Conservation (phyloP, 176 grass and related monocot genomes). For the Otatea glauca region DNA sequence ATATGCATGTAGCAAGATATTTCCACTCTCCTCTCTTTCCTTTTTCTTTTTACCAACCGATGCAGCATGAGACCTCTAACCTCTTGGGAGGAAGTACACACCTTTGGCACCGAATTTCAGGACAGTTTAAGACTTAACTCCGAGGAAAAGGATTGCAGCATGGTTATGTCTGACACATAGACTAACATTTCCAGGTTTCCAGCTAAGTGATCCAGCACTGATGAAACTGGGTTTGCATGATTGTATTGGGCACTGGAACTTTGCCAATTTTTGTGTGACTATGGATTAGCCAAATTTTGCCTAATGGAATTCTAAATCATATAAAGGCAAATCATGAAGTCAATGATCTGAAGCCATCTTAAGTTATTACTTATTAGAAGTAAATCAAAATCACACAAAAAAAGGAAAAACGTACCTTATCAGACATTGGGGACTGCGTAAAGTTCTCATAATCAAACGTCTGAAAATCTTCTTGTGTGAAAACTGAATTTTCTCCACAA, state of each 20-base stretch:
- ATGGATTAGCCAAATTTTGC: too few relatives aligned
- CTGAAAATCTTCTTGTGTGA: conserved; percentile 67
- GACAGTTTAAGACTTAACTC: not conserved
- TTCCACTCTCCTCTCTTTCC: not conserved
- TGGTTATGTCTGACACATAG: too few relatives aligned
- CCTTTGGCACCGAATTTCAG: not conserved
- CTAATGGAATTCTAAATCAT: not conserved
- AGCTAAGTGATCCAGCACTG: not conserved
- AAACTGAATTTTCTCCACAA: conserved; percentile 72
- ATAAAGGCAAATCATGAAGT: not conserved
- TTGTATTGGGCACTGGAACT: not conserved
- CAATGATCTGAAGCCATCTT: not conserved
- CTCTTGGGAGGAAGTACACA: not conserved
- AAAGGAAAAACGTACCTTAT: conserved; percentile 59
- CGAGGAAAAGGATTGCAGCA: too few relatives aligned
- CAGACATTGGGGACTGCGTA: conserved; percentile 91
- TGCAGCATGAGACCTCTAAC: not conserved
- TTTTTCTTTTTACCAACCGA: not conserved
- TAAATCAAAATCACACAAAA: conserved; percentile 5
- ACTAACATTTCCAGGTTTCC: too few relatives aligned
- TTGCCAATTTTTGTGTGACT: not conserved
- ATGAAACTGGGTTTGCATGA: not conserved
- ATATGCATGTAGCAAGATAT: not conserved
- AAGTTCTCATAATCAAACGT: conserved; percentile 92
- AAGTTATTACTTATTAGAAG: not conserved